Conservation (phyloP, 2,329 filamentous ascomycete species). For the Fusarium luffae region DNA sequence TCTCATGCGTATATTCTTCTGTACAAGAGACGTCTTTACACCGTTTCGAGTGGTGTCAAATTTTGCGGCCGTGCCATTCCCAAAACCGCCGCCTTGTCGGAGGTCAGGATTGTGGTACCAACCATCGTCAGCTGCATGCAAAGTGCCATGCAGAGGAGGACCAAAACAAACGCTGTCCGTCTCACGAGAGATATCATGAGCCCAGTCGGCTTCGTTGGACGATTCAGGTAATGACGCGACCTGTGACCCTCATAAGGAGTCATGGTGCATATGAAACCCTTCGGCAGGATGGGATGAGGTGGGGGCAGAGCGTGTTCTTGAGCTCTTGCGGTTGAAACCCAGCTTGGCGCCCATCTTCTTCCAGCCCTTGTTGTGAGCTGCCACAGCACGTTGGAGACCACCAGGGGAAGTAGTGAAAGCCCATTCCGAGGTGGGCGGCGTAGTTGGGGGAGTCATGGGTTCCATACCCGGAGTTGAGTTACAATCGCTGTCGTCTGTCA, state of each 20-base stretch:
- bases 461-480: constrained; percentile 67
- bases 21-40: constrained; percentile 36
- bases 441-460: constrained; percentile 79
- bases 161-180: constrained; percentile 62
- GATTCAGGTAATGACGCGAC: constrained; percentile 63
- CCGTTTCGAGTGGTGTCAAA: constrained; percentile 36
- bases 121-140: constrained; percentile 33
- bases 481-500: constrained; percentile 74
- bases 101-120: constrained; percentile 34
- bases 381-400: constrained; percentile 65
- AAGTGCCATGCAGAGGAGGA: constrained; percentile 50
- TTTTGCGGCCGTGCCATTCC: constrained; percentile 64
- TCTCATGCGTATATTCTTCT: constrained; percentile 43
- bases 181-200: constrained; percentile 31
- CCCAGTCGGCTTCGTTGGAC: constrained; percentile 42
- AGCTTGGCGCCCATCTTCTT: constrained; percentile 73
- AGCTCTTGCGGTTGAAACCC: constrained; percentile 65
- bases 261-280: constrained; percentile 51
- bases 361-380: constrained; percentile 68
- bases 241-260: constrained; percentile 68
- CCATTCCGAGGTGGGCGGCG: constrained; percentile 72
- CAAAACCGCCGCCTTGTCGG: constrained; percentile 47
- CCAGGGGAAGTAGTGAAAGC: constrained; percentile 62
- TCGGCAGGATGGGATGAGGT: constrained; percentile 57
- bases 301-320: constrained; percentile 56